These are phyloP conservation scores for Datura wrightii DNA, from an alignment of 257 asterid species.

Conservation along the genomic window DNA sequence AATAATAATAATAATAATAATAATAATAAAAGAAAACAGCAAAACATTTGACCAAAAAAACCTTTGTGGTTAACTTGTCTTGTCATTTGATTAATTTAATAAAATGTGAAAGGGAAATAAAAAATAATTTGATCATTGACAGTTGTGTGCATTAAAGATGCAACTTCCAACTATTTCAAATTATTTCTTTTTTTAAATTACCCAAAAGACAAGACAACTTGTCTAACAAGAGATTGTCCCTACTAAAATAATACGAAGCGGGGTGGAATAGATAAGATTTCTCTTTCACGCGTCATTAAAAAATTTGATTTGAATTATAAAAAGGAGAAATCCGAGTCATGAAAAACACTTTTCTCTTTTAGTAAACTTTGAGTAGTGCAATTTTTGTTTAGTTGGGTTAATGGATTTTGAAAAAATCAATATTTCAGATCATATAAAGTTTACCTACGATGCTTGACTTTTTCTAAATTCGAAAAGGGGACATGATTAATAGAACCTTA, in stretches of 20 bases:
- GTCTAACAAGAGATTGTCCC: not conserved
- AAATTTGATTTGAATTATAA: no score
- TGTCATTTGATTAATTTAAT: not conserved
- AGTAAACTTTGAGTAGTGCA: no score
- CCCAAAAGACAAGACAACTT: not conserved
- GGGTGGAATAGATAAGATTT: not conserved
- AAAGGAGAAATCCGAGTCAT: not conserved
- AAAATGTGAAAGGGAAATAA: not conserved
- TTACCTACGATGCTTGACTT: no score
- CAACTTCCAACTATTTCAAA: slow-evolving; percentile 4
- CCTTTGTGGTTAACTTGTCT: slow-evolving; percentile 9
- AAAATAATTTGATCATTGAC: not conserved
- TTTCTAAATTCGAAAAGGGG: no score
- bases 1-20: not conserved
- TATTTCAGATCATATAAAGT: no score
- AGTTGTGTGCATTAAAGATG: not conserved
- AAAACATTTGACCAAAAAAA: not conserved
- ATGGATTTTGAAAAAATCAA: no score
- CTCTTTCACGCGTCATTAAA: no score
- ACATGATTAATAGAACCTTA: no score
- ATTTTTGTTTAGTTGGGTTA: no score
- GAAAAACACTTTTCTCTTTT: not conserved
- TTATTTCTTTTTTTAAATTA: not conserved
- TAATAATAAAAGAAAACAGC: not conserved
- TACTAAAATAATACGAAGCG: not conserved